Base-by-base conservation (phyloP, 2,329 filamentous ascomycete genomes). In the Ophiostoma novo-ulmi region DNA sequence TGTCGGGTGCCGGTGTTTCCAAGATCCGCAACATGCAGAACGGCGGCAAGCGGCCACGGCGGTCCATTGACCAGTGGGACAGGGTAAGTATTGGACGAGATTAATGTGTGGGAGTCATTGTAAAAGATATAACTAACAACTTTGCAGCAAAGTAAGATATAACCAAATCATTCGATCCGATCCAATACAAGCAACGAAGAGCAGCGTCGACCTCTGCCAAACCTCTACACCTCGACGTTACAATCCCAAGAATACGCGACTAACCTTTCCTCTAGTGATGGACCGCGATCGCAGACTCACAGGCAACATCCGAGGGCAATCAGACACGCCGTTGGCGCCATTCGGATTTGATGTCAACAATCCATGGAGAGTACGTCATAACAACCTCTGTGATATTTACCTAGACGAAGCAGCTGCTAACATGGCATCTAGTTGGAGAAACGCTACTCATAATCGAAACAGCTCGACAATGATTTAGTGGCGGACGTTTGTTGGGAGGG, bases 21-120 rank as follows among this genome's bases (percentile, higher is more conserved):
- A 83, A 84, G 74, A 80, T 89, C 75, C 85, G 82, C 77, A 82
- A 83, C 75, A 82, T 82, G 80, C 82, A 85, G 74, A 88, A 88
- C 78, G 87, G 87, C 73, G 84, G 86, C 76, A 88, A 88, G 81
- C 82, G 85, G 75, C 81, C 83, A 70, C 85, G 87, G 74, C 87
- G 86, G 77, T 86, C 85, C 8, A 72, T 89, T 71, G 87, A 89
- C 76, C 83, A 86, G 76, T 89, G 87, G 87, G 87, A 89, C 75
- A 85, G 79, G 80, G 87, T 89, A 79, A 74, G 83, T 69, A 17
- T 4, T 14, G 10, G 20, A 41, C n/a, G 38, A 4, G 1, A 22
- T 2, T 6, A 1, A 20, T 4, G 1, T 3, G n/a, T 7, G 8
- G 20, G 3, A 14, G n/a, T 31, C 6, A 8, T 22, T 1, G 14